Base-by-base conservation (phyloP, 768 basidiomycete species). In the Obba rivulosa region DNA sequence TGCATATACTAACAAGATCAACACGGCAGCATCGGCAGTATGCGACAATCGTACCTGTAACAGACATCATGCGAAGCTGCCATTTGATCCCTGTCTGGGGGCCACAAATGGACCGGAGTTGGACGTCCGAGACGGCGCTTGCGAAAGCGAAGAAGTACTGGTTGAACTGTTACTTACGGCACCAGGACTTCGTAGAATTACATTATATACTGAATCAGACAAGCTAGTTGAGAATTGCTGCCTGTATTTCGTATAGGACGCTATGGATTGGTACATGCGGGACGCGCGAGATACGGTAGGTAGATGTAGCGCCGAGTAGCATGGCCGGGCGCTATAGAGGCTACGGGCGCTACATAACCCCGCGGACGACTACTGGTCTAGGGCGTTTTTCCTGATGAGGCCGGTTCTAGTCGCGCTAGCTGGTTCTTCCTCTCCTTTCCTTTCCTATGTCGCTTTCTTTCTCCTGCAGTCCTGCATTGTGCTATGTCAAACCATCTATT, bases 21-120 rank as follows among this genome's bases (percentile, higher is more conserved):
- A 61, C 54, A 31, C 50, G 50, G 2, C 20, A 48, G 9, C 52
- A 54, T 24, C 52, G 50, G 2, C 54, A 55, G 2, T 47, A 61
- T 42, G 57, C 58, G 7, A 52, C 54, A 0, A 49, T 69, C 11
- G 57, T 68, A 9, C 51, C 57, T 0, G 24, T 61, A 4, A 58
- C 50, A 7, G 22, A 59, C 5, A 62, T 69, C 20, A 18, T 58
- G 3, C 55, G 58, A 14, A 58, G 60, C 13, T 66, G 65, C 42
- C 67, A 69, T 49, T 50, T 69, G 1, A 52, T 66, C 16, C 64
- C 66, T 0, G 8, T 61, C 51, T 59, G 52, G 55, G 47, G 53
- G 1, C 25, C 24, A 23, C 2, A 36, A 18, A 39, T 49, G 3
- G 44, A 56, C 41, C 7, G n/a, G 3, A 31, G 40, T 8, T 56